Base-by-base conservation (phyloP, 1,284 basidiomycete genomes). In the Heterobasidion irregulare region DNA sequence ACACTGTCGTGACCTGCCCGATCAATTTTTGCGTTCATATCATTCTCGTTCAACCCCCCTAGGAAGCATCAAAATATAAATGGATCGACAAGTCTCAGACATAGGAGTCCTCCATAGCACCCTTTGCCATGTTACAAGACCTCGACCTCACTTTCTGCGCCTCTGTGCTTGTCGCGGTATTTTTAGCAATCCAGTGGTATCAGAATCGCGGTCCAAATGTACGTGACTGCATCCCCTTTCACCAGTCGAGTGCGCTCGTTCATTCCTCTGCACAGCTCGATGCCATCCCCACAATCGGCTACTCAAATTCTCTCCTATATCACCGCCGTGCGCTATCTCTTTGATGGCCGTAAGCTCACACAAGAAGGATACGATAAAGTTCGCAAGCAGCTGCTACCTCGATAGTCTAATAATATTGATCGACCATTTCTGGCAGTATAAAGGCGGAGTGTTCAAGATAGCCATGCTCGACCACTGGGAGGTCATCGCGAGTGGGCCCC, bases 381-480 rank as follows among this genome's bases (percentile, higher is more conserved):
- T 19, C 12, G 18, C 12, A 10, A 10, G n/a, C 53, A 26, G 13
- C 12, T 15, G 8, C 2, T 50, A 2, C 47, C 19, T 9, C 5
- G 6, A 26, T 26, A 26, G 26, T 26, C 4, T 26, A 5, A 26
- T 26, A 36, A 34, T 47, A 4, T 43, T 33, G 34, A 35, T 33
- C 32, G 54, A 13, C 26, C 26, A 26, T 5, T 26, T 3, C 6
- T 26, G 26, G 26, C 34, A 71, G 68, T 58, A 68, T 50, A 62
- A 65, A 46, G 62, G 62, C 16, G 61, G 61, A 8, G 50, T 67
- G 8, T 75, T 74, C 65, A 72, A 69, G 58, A 57, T 75, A 6
- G 62, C 72, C 1, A 61, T 58, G 12, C 36, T 64, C 18, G 58
- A 60, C 34, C 54, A 58, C 8, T 73, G 72, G 73, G 58, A 61